A percentile compares a stretch with the other conserved stretches of the same genome.
These are phyloP conservation scores for Inga leiocalycina DNA, from an alignment of 306 rosid species.

Conservation along the genomic window DNA sequence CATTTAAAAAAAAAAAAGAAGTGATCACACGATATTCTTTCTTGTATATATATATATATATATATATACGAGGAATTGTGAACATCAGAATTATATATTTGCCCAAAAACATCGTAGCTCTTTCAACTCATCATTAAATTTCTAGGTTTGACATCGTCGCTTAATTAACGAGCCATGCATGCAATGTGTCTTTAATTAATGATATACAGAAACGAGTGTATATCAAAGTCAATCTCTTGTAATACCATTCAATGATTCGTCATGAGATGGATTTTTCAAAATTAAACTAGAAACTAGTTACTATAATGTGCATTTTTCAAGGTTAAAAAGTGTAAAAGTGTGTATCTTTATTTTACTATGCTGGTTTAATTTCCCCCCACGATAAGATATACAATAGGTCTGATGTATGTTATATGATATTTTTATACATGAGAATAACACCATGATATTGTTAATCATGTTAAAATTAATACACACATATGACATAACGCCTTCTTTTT, in stretches of 20 bases:
- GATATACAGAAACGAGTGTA: background rate
- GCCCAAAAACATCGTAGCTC: background rate
- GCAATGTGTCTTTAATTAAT: background rate
- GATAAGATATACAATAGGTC: background rate
- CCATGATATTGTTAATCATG: background rate
- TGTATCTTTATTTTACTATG: background rate
- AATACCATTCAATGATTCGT: background rate
- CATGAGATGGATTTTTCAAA: background rate
- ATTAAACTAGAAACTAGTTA: background rate
- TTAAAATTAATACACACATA: background rate
- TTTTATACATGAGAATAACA: background rate
- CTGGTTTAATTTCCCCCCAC: background rate
- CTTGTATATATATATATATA: accelerated
- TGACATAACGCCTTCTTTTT: background rate
- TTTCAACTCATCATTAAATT: background rate
- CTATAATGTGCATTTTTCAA: background rate
- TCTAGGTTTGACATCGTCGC: background rate
- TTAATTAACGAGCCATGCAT: background rate
- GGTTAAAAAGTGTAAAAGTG: background rate
- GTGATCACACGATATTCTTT: background rate
- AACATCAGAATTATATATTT: background rate
- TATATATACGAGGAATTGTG: background rate
- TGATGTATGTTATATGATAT: background rate
- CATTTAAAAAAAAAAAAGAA: too few species aligned
- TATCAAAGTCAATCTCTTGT: background rate